Evolutionary conservation across 768 basidiomycete species (phyloP), one percentile per base, ranked within the genome.

Genomic region (Hebeloma cylindrosporum): DNA sequence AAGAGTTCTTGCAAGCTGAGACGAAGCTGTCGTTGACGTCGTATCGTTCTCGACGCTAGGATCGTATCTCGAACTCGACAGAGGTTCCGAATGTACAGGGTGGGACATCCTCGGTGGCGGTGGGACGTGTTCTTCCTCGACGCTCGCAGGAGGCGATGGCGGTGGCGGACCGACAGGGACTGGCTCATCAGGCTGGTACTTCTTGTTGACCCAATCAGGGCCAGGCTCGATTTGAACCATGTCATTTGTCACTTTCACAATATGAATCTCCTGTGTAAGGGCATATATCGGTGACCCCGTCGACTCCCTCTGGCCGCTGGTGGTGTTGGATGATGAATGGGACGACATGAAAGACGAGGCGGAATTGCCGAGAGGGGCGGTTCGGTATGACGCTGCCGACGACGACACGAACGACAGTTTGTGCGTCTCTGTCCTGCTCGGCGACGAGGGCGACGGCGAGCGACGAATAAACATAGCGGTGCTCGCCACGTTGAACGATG

Each of bases 171-270:
- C 80, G 31, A 63, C 41, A 50, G 63, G 64, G 34, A 41, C 33
- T 29, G 56, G 30, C 23, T 17, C 10, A 10, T 39, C 51, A 29
- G 49, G 33, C 27, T 43, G 56, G 7, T n/a, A n/a, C n/a, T n/a
- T n/a, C n/a, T n/a, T n/a, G 66, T 60, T 45, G 63, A 60, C 43
- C 63, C 62, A 46, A 62, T 44, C 52, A 72, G 63, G 58, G 41
- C 69, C 68, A 7, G 71, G 40, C 45, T 72, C 70, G 45, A 77
- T 56, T 47, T 70, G 60, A 44, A 78, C 68, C 56, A 25, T 42
- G 40, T 82, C 77, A 22, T 68, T 65, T 4, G 77, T 73, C 37
- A 82, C 73, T 56, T 75, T 76, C 43, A 81, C 61, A 40, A 82
- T 69, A 52, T 79, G 79, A 11, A 79, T 60, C 48, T 80, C 77